Evolutionary conservation across 1,139 yeast species (phyloP).

Genomic region (Nakaseomyces sp.): DNA sequence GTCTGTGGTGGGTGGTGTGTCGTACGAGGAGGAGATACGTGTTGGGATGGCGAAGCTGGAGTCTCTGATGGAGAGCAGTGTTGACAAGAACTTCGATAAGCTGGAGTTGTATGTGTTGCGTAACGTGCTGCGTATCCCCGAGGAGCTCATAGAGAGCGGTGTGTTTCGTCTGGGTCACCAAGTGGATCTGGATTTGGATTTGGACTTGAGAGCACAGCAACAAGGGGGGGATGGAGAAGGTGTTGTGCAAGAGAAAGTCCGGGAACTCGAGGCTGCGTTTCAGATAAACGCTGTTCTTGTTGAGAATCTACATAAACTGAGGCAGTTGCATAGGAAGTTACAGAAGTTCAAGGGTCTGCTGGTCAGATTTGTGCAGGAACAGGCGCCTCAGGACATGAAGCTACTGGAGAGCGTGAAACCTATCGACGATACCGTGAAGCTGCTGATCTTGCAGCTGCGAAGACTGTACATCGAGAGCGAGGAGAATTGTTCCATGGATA

Average conservation of each 20-base stretch:
- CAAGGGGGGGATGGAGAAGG: constrained; percentile 8
- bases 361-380: constrained; percentile 6
- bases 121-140: constrained; percentile 66
- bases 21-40: constrained; percentile 46
- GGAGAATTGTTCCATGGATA: constrained; percentile 21
- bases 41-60: constrained; percentile 77
- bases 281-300: constrained; percentile 8
- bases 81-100: constrained; percentile 81
- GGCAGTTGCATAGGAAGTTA: constrained; percentile 10
- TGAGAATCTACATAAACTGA: constrained; percentile 15
- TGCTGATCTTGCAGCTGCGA: constrained; percentile 21
- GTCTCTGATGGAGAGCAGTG: constrained; percentile 62
- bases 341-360: constrained; percentile 12
- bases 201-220: constrained; percentile 10
- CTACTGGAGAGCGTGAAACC: constrained; percentile 18
- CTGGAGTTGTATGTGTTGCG: constrained; percentile 75
- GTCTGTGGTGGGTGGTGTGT: constrained; percentile 16
- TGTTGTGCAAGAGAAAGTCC: constrained; percentile 3
- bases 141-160: constrained; percentile 57
- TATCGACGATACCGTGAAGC: constrained; percentile 24
- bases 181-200: constrained; percentile 41
- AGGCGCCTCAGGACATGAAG: constrained; percentile 7
- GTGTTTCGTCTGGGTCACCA: constrained; percentile 66
- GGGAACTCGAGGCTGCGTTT: constrained; percentile 5
- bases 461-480: constrained; percentile 24